Base-by-base conservation (phyloP, 441 rosid species). In the Raphanus hybrid region DNA sequence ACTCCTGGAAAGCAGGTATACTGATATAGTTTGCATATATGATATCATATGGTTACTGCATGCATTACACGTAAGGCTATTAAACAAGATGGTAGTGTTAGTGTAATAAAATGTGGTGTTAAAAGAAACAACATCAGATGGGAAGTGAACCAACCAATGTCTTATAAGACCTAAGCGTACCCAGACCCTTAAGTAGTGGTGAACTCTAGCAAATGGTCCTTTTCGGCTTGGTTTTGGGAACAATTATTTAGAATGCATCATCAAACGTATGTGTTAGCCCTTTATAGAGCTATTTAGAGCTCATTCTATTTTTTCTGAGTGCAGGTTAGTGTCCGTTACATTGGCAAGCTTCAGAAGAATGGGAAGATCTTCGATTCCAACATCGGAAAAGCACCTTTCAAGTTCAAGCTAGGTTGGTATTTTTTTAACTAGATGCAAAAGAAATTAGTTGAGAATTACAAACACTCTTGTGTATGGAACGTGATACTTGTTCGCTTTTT, bases 261-360 rank as follows among this genome's bases (percentile, higher is more conserved):
- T 29, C 34, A 29, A 29, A 27, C 12, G 50, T 26, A 34, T 43
- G 0, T n/a, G 5, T 54, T 58, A 29, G 59, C 9, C 50, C 26
- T 23, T 23, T 23, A 1, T 23, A 1, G 2, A 18, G 61, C 15
- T 29, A 27, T 55, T 11, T 16, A 9, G 27, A 64, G 67, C 61
- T 64, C 48, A 57, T 41, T 71, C 2, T 34, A 8, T 66, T 55
- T 20, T 71, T 11, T 77, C 11, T n/a, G 67, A 39, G 16, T 64
- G 75, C 96, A 96, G 98, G 96, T 96, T 61, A 74, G 84, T 39
- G 96, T 96, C 63, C 89, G 70, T 61, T 96, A 96, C 68, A 88
- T 85, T 52, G 99, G 99, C 77, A 96, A 90, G 86, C 97, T 96
- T 63, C 83, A 88, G 88, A 89, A 91, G 89, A 91, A 88, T 62